Evolutionary conservation across 2,329 filamentous ascomycete genomes (phyloP), one percentile per base, ranked within the genome.

Genomic region (Dothistroma septosporum): DNA sequence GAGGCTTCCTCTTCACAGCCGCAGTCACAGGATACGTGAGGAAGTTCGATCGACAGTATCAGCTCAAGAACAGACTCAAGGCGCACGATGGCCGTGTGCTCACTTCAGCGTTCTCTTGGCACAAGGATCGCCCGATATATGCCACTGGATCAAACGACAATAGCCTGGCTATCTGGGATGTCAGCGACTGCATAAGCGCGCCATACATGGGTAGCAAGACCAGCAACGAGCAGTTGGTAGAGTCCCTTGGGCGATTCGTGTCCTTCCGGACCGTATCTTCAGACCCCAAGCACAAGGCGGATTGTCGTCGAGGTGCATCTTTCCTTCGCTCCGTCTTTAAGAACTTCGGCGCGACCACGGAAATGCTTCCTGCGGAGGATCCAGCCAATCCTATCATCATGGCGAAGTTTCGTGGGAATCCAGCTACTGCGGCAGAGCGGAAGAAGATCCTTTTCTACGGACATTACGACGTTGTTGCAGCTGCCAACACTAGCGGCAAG

Each of bases 401-500:
- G 67, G 94, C 94, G 46, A 89, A 88, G 61, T 99, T 99, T 73
- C 85, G 85, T 49, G 92, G 89, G 4, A 94, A 87, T 75, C 85
- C 83, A 62, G 82, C 85, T 11, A 84, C 86, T 0, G 78, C 84
- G 0, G 82, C 84, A 28, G 80, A 85, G 28, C 84, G 90, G 19
- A 96, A 94, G 77, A 92, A 91, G 32, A 90, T 97, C 9, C 79
- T 99, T 0, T 99, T 99, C 74, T 99, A 99, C 71, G 94, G 95
- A 0, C 94, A 99, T 74, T 99, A 99, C 78, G 94, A 99, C 72
- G 92, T 99, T 2, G 94, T 99, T 3, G 85, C 92, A 0, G 94
- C 94, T 0, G 91, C 96, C 66, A 87, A 88, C 41, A 89, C 89
- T 64, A 86, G 88, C 60, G 84, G 85, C 41, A 93, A 91, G 67